Conservation (phyloP, 23 red algal genomes). For the Cyanidium caldarium region DNA sequence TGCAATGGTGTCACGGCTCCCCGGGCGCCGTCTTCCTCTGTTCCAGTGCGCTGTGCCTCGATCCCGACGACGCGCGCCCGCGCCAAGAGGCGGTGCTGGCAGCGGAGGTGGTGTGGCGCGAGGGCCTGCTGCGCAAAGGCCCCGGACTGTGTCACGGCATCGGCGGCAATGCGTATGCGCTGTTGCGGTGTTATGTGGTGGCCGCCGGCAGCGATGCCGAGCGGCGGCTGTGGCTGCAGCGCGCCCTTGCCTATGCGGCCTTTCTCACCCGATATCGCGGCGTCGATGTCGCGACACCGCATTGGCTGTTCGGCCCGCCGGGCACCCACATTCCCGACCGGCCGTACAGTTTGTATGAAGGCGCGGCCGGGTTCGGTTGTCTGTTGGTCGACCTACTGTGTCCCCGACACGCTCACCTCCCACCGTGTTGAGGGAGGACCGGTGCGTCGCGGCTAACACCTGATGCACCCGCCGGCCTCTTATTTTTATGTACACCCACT, state of each 20-base stretch:
- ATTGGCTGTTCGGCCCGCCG: not conserved
- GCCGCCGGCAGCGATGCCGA: not conserved
- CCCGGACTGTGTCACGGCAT: not conserved
- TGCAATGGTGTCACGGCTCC: slow-evolving; percentile 3
- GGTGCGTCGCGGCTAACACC: no score
- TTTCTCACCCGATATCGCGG: not conserved
- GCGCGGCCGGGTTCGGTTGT: not conserved
- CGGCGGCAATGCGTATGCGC: slow-evolving; percentile 1
- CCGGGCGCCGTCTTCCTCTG: slow-evolving; percentile 1
- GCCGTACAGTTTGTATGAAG: slow-evolving; percentile 2
- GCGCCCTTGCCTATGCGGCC: not conserved
- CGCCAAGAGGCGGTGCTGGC: not conserved
- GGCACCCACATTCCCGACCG: not conserved
- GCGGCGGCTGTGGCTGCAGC: not conserved
- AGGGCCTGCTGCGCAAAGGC: not conserved
- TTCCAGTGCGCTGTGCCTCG: not conserved
- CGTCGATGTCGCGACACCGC: not conserved
- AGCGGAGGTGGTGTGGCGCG: not conserved
- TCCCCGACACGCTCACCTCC: not conserved
- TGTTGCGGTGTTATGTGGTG: not conserved
- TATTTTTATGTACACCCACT: no score
- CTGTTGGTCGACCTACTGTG: not conserved
- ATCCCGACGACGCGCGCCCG: not conserved
- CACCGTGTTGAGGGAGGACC: not conserved
- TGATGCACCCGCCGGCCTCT: no score